Base-by-base conservation (phyloP, 176 grass and related monocot genomes). In the Melocanna baccifera region DNA sequence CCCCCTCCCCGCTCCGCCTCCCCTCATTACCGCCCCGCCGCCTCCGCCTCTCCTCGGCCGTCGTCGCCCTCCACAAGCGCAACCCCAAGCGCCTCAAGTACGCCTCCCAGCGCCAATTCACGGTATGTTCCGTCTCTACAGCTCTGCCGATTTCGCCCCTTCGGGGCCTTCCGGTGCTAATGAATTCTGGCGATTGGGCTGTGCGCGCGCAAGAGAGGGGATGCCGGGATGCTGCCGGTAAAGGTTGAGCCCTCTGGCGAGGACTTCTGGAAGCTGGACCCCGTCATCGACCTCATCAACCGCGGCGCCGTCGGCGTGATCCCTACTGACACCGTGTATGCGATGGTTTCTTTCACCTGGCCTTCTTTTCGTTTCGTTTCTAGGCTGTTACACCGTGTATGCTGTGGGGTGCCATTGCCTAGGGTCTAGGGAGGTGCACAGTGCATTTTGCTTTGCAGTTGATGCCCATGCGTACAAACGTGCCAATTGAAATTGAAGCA, bases 21-120 rank as follows among this genome's bases (percentile, higher is more conserved):
- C 41, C 62, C 58, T 64, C 72, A 0, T 37, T 0, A 55, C 62
- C 7, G 23, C 66, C 78, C 25, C 59, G 16, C 19, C 29, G 20
- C 43, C 76, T 71, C 65, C 81, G 76, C 83, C 12, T 39, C 73
- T 83, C 52, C 19, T 36, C 42, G 71, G 32, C 80, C 68, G 29
- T 88, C 42, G 84, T 88, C 20, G 92, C 93, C 32, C 65, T 95
- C 34, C 82, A 93, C 69, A 98, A 95, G 89, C 87, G 91, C 71
- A 98, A 90, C 91, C 92, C 91, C 57, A 98, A 93, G 85, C 89
- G 91, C 72, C 88, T 98, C 71, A 98, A 98, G 81, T 93, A 98
- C 87, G 81, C 76, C 55, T 69, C 92, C 82, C 73, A 89, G 66
- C 91, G 92, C 80, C 67, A 83, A 75, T 95, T 98, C 87, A 88